Evolutionary conservation across 768 basidiomycete genomes (phyloP).

Genomic region (Collybiopsis confluens): DNA sequence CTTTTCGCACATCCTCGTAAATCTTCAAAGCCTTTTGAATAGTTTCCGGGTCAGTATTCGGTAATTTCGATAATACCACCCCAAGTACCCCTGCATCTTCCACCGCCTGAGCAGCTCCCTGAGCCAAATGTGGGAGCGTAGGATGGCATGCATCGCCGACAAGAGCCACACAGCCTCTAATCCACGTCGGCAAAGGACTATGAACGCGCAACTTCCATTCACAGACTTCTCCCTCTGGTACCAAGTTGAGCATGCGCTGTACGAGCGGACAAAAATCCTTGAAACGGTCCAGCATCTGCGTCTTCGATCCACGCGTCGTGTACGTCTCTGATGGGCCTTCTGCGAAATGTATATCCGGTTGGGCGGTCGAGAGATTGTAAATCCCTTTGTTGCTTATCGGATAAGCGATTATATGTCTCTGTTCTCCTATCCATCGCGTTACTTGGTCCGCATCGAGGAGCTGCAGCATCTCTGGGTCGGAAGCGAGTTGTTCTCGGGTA

Average conservation of each 20-base stretch:
- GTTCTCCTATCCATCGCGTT: slow-evolving; percentile 33
- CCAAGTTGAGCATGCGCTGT: slow-evolving; percentile 28
- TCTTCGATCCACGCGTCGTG: slow-evolving; percentile 29
- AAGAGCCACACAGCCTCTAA: slow-evolving; percentile 26
- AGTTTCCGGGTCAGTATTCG: not conserved
- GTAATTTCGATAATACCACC: slow-evolving; percentile 20
- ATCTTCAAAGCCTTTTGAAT: slow-evolving; percentile 14
- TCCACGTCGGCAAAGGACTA: slow-evolving; percentile 31
- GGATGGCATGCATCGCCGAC: slow-evolving; percentile 34
- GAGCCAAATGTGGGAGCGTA: slow-evolving; percentile 14
- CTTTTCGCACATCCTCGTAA: slow-evolving; percentile 20
- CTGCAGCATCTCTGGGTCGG: slow-evolving; percentile 28
- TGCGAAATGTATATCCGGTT: slow-evolving; percentile 32
- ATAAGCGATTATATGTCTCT: slow-evolving; percentile 33
- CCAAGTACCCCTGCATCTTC: slow-evolving; percentile 36
- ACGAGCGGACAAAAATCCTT: slow-evolving; percentile 31
- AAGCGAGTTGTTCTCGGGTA: slow-evolving; percentile 21
- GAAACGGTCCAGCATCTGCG: slow-evolving; percentile 28
- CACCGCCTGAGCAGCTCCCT: slow-evolving; percentile 37
- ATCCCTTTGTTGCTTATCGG: slow-evolving; percentile 29
- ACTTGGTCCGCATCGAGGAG: slow-evolving; percentile 25
- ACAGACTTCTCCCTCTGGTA: slow-evolving; percentile 28
- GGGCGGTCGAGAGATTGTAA: slow-evolving; percentile 33
- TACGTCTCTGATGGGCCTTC: slow-evolving; percentile 26
- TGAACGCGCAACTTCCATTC: slow-evolving; percentile 39